These are phyloP conservation scores for Kwoniella bestiolae DNA, from an alignment of 768 basidiomycete species.

Conservation along the genomic window DNA sequence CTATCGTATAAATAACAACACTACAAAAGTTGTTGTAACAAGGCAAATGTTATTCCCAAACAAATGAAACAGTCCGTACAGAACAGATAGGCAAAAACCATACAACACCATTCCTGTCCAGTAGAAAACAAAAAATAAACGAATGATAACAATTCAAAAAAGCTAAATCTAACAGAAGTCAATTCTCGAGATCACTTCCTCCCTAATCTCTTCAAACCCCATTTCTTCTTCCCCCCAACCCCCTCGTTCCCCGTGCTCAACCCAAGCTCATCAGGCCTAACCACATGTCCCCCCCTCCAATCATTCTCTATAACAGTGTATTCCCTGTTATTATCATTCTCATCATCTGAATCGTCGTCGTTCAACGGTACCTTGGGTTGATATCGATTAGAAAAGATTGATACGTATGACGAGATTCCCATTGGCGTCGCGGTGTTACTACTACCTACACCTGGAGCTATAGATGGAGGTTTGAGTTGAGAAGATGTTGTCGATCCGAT, in stretches of 20 bases:
- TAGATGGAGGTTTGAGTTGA: neutral
- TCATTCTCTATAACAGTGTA: constrained; percentile 52
- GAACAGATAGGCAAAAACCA: neutral
- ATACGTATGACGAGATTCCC: constrained; percentile 34
- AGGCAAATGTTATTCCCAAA: no score
- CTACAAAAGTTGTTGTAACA: no score
- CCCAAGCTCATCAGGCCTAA: constrained; percentile 19
- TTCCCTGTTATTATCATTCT: constrained; percentile 27
- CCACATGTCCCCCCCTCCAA: constrained; percentile 40
- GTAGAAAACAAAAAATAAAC: neutral
- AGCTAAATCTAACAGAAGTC: no score
- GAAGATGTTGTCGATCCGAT: neutral
- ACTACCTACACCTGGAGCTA: neutral
- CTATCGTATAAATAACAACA: no score
- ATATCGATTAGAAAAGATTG: constrained; percentile 42
- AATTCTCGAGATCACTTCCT: constrained; percentile 4
- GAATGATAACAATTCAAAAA: neutral
- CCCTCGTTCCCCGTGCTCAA: neutral
- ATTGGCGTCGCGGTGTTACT: neutral
- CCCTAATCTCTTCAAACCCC: constrained; percentile 22
- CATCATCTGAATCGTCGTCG: constrained; percentile 49
- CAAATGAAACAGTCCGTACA: neutral
- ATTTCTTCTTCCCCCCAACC: constrained; percentile 19
- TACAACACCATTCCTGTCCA: neutral
- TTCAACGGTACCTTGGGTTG: constrained; percentile 35